Conservation (phyloP, 495 filamentous ascomycete genomes). For the Lophium mytilinum region DNA sequence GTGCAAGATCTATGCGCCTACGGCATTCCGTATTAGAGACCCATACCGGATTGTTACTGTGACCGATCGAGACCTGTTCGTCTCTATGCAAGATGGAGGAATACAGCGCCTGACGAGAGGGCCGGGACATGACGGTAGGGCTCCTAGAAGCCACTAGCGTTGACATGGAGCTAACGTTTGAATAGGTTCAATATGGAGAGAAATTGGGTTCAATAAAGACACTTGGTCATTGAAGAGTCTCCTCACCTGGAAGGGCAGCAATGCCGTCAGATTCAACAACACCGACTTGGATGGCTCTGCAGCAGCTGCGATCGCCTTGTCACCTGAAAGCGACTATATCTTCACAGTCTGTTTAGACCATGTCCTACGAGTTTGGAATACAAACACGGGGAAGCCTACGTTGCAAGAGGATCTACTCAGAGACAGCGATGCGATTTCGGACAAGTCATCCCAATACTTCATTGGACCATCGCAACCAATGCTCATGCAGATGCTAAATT, state of each 20-base stretch:
- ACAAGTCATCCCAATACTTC: slow-evolving; percentile 58
- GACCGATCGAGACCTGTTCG: slow-evolving; percentile 61
- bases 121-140: slow-evolving; percentile 56
- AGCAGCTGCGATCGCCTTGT: slow-evolving; percentile 54
- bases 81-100: slow-evolving; percentile 75
- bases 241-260: slow-evolving; percentile 59
- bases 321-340: slow-evolving; percentile 59
- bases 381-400: slow-evolving; percentile 61
- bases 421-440: slow-evolving; percentile 40
- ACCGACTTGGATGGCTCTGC: slow-evolving; percentile 57
- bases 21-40: slow-evolving; percentile 50
- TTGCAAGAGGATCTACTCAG: slow-evolving; percentile 65
- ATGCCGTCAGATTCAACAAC: slow-evolving; percentile 57
- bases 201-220: slow-evolving; percentile 69
- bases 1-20: slow-evolving; percentile 64
- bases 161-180: background rate
- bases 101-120: slow-evolving; percentile 64
- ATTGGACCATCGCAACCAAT: slow-evolving; percentile 67
- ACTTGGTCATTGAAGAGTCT: slow-evolving; percentile 69
- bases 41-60: slow-evolving; percentile 76
- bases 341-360: slow-evolving; percentile 86
- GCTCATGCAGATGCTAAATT: slow-evolving; percentile 64
- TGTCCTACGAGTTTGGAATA: slow-evolving; percentile 77
- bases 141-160: slow-evolving; percentile 11
- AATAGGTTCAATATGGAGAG: slow-evolving; percentile 58